Percentiles rank a stretch among this genome's conserved stretches.
These are phyloP conservation scores for Hypomyces rosellus DNA, from an alignment of 2,329 filamentous ascomycete genomes.

Conservation along the genomic window DNA sequence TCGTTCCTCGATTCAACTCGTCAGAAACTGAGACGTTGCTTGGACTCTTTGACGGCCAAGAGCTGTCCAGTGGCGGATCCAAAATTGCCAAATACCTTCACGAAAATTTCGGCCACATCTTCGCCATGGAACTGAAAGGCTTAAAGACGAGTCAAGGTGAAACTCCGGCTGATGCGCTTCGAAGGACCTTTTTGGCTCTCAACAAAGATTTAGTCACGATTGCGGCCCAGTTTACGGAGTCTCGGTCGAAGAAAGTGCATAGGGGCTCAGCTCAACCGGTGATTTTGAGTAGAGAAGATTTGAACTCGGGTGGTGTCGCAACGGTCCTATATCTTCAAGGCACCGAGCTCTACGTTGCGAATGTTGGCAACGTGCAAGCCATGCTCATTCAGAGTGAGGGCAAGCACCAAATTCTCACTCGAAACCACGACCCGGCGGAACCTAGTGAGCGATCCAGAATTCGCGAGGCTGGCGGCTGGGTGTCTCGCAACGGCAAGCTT, in stretches of 20 bases:
- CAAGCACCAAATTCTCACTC: constrained; percentile 73
- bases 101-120: constrained; percentile 86
- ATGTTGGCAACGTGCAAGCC: constrained; percentile 93
- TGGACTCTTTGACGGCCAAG: constrained; percentile 93
- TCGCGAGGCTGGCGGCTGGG: constrained; percentile 89
- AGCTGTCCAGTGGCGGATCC: constrained; percentile 81
- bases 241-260: constrained; percentile 59
- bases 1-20: constrained; percentile 85
- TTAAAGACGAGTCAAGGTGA: constrained; percentile 63
- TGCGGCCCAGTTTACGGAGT: constrained; percentile 73
- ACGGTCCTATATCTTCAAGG: constrained; percentile 86
- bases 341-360: constrained; percentile 88
- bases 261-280: constrained; percentile 67
- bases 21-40: constrained; percentile 85
- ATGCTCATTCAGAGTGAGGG: constrained; percentile 89
- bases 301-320: constrained; percentile 84
- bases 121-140: constrained; percentile 72
- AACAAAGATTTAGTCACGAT: constrained; percentile 92
- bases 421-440: constrained; percentile 90
- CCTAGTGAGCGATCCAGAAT: constrained; percentile 79
- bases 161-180: constrained; percentile 72
- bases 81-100: constrained; percentile 96
- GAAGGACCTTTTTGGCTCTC: constrained; percentile 77
- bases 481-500: constrained; percentile 87
- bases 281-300: constrained; percentile 79